Base-by-base conservation (phyloP, 2,329 filamentous ascomycete species). In the Dendryphion nanum region DNA sequence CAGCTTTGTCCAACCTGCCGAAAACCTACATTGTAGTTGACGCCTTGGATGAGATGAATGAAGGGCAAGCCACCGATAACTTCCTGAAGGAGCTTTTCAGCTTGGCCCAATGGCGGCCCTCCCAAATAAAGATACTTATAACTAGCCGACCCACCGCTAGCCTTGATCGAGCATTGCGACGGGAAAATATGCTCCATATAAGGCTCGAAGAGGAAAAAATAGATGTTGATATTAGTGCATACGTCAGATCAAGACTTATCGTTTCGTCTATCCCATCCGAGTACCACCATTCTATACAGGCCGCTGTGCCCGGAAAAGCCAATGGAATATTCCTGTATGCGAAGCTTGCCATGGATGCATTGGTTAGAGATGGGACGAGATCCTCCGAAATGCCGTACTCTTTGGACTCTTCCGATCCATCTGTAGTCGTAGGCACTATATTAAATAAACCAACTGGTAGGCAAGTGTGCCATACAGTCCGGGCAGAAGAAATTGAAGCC, bases 11-110 rank as follows among this genome's bases (percentile, higher is more conserved):
- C 4, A 23, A 30, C 14, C 24, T 52, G 12, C 32, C 45, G 13
- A 46, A 40, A 29, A 66, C 59, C 0, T 74, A 66, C 35, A 67
- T 64, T 21, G 55, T 75, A 2, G 57, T 58, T 0, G 72, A 74
- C 41, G 71, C 70, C 0, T 54, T 75, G 3, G 73, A 76, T 41
- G 72, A 76, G 48, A 73, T 75, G 64, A 66, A 72, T 28, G 26
- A 50, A 14, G 63, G 53, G 0, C n/a, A n/a, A n/a, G n/a, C n/a
- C n/a, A 50, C 68, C n/a, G 59, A 64, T 3, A 26, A 42, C 0
- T 70, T 73, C 19, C 41, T 73, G 2, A 32, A 57, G 3, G 33
- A 47, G 2, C 48, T 75, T 0, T 55, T 51, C 1, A 35, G 42
- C 0, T 50, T 75, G 1, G 66, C 63, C 0, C 41, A 53, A 4